These are phyloP conservation scores for Debaryomyces sp. DNA, from an alignment of 1,139 yeast genomes.

Conservation along the genomic window DNA sequence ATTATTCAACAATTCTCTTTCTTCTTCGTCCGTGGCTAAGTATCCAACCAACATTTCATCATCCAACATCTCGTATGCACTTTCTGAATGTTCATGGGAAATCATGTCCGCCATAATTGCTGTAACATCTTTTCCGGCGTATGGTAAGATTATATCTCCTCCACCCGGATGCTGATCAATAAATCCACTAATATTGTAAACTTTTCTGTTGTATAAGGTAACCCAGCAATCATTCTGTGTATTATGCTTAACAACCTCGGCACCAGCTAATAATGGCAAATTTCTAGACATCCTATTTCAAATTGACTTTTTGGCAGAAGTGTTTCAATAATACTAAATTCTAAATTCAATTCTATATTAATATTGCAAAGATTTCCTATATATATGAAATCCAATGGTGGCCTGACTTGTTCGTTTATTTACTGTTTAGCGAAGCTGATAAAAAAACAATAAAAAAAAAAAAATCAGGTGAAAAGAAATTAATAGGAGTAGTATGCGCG, in stretches of 20 bases:
- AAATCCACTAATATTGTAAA: slow-evolving; percentile 80
- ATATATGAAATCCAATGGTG: not conserved
- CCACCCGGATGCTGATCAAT: slow-evolving; percentile 91
- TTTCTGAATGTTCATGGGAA: slow-evolving; percentile 79
- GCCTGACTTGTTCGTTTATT: not conserved
- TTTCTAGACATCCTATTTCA: slow-evolving; percentile 23
- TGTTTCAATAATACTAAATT: not conserved
- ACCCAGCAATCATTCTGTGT: slow-evolving; percentile 71
- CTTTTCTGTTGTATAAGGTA: slow-evolving; percentile 68
- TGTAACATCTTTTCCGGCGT: slow-evolving; percentile 86
- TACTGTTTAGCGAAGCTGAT: not conserved
- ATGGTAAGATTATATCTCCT: slow-evolving; percentile 67
- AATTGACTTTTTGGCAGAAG: not conserved
- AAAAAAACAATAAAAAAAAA: not conserved
- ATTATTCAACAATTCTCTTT: slow-evolving; percentile 44
- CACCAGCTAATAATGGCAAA: slow-evolving; percentile 36
- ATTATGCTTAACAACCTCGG: slow-evolving; percentile 54
- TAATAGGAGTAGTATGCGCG: slow-evolving; percentile 5
- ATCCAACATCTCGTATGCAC: slow-evolving; percentile 86
- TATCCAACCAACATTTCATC: slow-evolving; percentile 61
- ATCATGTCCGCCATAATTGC: slow-evolving; percentile 68
- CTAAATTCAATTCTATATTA: not conserved
- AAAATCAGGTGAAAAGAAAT: not conserved
- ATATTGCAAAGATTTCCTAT: not conserved
- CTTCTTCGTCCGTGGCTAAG: slow-evolving; percentile 49